Evolutionary conservation across 805 yeast species (phyloP), one percentile per base, ranked within the genome.

Genomic region (Saccharomyces mikatae): DNA sequence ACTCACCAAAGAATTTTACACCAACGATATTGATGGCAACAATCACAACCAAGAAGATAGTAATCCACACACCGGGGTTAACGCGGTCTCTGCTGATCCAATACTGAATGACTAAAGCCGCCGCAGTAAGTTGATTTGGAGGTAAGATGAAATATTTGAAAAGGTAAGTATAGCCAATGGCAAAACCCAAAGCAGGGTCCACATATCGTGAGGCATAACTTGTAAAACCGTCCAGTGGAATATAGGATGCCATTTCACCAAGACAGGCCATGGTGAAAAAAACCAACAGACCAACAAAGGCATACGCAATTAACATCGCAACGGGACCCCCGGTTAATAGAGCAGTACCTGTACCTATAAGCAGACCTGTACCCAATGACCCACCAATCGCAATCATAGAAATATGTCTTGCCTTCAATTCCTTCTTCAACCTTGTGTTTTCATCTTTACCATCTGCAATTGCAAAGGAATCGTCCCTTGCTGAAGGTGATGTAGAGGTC

Each of bases 311-410:
- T 47, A 84, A 66, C 41, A 77, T 64, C 3, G 79, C 68, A 3
- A 74, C 80, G 3, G 70, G 92, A 6, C 96, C 96, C 13, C 88
- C 89, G 11, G 76, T 67, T n/a, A 77, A 74, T 53, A 87, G 74
- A 1, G 91, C 83, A 14, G 82, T 72, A 54, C 90, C 89, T 2
- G 91, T 84, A 62, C 91, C 89, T 60, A 87, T 84, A 59, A 87
- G 74, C 54, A 87, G 75, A 64, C 91, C 95, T 1, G 94, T 86
- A 54, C 94, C 94, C 52, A 87, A 71, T 8, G 92, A 87, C 60
- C 94, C 92, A 60, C 94, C 95, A 60, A 88, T 81, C 59, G 94
- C 86, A 64, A 85, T 82, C 86, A 85, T 82, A 54, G 82, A 77
- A 58, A 83, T 76, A 63, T 84, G 89, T 52, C 89, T 69, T 49